A percentile compares a stretch with the other conserved stretches of the same genome.
These are phyloP conservation scores for Phellopilus nigrolimitatus DNA, from an alignment of 1,284 basidiomycete species.

Conservation along the genomic window DNA sequence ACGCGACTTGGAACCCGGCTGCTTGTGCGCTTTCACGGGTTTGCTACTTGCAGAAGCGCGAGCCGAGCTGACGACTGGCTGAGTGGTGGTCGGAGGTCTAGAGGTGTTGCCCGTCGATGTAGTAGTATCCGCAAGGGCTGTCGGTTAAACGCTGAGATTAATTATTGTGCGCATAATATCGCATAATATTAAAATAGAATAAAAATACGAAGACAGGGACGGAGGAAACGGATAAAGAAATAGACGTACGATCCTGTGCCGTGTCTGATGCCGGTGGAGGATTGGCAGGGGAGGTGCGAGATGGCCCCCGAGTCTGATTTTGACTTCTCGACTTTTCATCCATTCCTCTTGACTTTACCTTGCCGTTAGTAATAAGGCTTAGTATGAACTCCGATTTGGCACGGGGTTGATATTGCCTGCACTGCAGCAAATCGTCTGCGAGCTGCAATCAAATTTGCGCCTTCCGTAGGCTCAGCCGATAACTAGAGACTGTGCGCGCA, in stretches of 20 bases:
- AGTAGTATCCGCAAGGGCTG: slow-evolving; percentile 55
- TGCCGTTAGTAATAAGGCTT: too few relatives aligned
- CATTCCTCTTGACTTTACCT: background rate
- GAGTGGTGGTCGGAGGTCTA: slow-evolving; percentile 3
- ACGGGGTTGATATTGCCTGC: background rate
- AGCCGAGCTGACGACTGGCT: background rate
- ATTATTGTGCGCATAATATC: background rate
- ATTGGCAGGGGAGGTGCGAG: background rate
- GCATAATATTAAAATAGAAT: background rate
- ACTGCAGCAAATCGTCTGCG: background rate
- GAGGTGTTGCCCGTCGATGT: slow-evolving; percentile 1
- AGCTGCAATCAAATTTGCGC: too few relatives aligned
- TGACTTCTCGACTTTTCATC: background rate
- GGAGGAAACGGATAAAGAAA: background rate
- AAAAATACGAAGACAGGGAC: background rate
- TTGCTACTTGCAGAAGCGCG: slow-evolving; percentile 5
- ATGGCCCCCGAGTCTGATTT: background rate
- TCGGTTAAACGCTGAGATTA: slow-evolving; percentile 6
- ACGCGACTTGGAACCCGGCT: slow-evolving; percentile 6
- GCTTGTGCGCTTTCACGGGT: slow-evolving; percentile 7
- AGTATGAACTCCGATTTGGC: too few relatives aligned
- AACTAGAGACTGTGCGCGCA: background rate
- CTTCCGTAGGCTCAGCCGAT: background rate
- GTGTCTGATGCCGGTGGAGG: slow-evolving; percentile 1
- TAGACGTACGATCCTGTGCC: slow-evolving; percentile 4